Conservation (phyloP, 176 grass and related monocot genomes). For the Eleusine indica region DNA sequence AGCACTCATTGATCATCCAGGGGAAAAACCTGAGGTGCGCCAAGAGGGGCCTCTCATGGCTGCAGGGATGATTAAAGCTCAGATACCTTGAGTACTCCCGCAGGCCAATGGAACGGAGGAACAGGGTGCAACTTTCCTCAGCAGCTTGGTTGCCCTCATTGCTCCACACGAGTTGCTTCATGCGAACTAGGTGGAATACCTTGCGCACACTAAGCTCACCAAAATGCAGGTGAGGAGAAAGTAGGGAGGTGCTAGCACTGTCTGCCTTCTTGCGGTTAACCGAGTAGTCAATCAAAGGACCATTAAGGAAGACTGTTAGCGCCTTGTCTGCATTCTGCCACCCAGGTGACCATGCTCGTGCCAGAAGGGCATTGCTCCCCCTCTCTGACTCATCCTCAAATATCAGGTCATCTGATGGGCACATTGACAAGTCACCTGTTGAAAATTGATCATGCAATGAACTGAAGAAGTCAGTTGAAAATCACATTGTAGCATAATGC, state of each 20-base stretch:
- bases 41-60: constrained; percentile 84
- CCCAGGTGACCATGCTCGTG: constrained; percentile 89
- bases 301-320: constrained; percentile 66
- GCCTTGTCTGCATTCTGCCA: constrained; percentile 92
- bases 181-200: constrained; percentile 88
- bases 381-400: constrained; percentile 87
- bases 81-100: constrained; percentile 92
- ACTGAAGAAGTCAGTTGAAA: too few relatives aligned
- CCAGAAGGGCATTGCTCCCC: constrained; percentile 92
- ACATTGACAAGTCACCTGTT: constrained; percentile 56
- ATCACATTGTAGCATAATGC: neutral
- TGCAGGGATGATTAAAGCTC: constrained; percentile 90
- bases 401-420: constrained; percentile 68
- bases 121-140: constrained; percentile 87
- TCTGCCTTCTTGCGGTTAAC: constrained; percentile 93
- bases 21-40: constrained; percentile 89
- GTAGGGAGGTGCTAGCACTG: constrained; percentile 77
- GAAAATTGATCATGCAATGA: neutral
- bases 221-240: constrained; percentile 88
- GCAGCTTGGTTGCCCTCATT: constrained; percentile 73
- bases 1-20: constrained; percentile 74
- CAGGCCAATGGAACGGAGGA: constrained; percentile 84
- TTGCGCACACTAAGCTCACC: constrained; percentile 97
- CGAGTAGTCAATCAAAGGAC: constrained; percentile 77
- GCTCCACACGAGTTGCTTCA: constrained; percentile 94